Conservation (phyloP, 1,139 yeast species). For the Lodderomyces orthopsilosis region DNA sequence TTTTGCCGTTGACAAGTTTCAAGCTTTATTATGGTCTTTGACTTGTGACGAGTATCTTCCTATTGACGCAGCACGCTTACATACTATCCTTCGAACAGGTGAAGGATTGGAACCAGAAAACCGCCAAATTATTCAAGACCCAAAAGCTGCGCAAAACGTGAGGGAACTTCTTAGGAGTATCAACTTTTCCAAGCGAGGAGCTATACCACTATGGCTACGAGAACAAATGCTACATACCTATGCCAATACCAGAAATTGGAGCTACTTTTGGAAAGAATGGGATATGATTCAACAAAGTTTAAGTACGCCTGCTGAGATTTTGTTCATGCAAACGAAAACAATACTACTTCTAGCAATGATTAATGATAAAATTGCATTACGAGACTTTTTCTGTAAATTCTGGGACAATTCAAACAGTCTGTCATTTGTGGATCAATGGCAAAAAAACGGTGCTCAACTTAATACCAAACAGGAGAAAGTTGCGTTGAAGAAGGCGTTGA, state of each 20-base stretch:
- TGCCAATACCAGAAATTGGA: constrained; percentile 40
- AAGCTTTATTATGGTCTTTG: constrained; percentile 38
- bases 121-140: constrained; percentile 18
- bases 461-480: constrained; percentile 20
- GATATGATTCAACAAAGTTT: constrained; percentile 16
- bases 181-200: constrained; percentile 9
- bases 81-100: constrained; percentile 2
- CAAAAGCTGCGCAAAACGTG: constrained; percentile 31
- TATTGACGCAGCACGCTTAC: constrained; percentile 9
- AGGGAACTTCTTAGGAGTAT: constrained; percentile 22
- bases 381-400: constrained; percentile 30
- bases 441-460: constrained; percentile 16
- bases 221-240: constrained; percentile 37
- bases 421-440: constrained; percentile 24
- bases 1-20: constrained; percentile 25
- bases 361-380: constrained; percentile 23
- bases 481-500: constrained; percentile 23
- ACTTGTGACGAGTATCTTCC: constrained; percentile 12
- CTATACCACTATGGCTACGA: constrained; percentile 20
- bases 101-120: constrained; percentile 2
- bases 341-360: constrained; percentile 19
- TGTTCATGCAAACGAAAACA: not conserved
- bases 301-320: constrained; percentile 3
- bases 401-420: constrained; percentile 26
- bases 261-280: constrained; percentile 43